Evolutionary conservation across 306 rosid species (phyloP).

Genomic region (Ceratonia siliqua): DNA sequence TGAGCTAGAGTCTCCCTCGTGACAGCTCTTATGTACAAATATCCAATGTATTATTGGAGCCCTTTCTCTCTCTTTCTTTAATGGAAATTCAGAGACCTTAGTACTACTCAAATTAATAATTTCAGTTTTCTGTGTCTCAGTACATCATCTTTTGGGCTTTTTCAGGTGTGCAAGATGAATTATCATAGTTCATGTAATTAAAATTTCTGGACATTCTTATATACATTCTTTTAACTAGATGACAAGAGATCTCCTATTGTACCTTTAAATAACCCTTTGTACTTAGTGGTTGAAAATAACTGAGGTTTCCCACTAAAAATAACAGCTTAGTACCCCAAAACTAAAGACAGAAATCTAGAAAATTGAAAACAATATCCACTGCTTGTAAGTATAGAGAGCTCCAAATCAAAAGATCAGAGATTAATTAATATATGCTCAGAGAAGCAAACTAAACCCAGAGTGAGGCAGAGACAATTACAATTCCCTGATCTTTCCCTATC

Average conservation of each 20-base stretch:
- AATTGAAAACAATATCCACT: neutral
- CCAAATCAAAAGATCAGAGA: constrained; percentile 23
- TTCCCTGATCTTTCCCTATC: constrained; percentile 43
- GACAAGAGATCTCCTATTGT: too few species aligned
- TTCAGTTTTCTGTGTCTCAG: neutral
- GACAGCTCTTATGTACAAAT: constrained; percentile 70
- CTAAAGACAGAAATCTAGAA: neutral
- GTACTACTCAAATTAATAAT: constrained; percentile 12
- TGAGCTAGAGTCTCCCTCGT: constrained; percentile 65
- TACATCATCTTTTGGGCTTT: neutral
- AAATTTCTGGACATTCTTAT: too few species aligned
- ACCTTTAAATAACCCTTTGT: too few species aligned
- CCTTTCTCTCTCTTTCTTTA: constrained; percentile 29
- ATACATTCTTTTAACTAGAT: too few species aligned
- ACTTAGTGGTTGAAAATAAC: too few species aligned
- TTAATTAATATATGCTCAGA: constrained; percentile 35
- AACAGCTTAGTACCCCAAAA: too few species aligned
- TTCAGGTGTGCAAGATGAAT: neutral
- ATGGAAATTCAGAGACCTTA: constrained; percentile 23
- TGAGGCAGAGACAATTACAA: constrained; percentile 36
- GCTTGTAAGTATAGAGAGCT: constrained; percentile 14
- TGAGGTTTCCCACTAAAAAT: too few species aligned
- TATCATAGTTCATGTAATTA: too few species aligned
- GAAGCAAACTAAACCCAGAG: constrained; percentile 40
- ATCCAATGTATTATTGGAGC: constrained; percentile 72